Evolutionary conservation across 441 rosid genomes (phyloP).

Genomic region (Euphorbia schlechtendalii): DNA sequence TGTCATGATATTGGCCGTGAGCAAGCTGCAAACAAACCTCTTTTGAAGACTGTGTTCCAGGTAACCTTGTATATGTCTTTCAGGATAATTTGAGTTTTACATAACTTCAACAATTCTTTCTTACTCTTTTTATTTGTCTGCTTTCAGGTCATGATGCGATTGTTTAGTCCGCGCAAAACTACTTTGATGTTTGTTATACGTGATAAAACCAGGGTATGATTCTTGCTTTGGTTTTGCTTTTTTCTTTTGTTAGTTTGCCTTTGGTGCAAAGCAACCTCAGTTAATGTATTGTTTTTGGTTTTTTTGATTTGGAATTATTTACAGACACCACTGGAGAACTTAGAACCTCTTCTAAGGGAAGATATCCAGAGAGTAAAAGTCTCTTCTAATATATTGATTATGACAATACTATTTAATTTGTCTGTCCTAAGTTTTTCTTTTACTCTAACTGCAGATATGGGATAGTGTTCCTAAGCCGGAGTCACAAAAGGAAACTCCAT

Average conservation of each 20-base stretch:
- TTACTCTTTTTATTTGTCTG: slow-evolving; percentile 18
- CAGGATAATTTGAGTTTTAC: slow-evolving; percentile 13
- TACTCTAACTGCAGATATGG: slow-evolving; percentile 74
- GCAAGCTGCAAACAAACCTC: slow-evolving; percentile 98
- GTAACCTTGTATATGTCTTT: slow-evolving; percentile 26
- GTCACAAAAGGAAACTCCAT: slow-evolving; percentile 84
- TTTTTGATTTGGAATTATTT: slow-evolving; percentile 21
- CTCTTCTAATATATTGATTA: slow-evolving; percentile 7
- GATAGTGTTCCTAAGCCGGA: slow-evolving; percentile 92
- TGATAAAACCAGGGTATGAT: slow-evolving; percentile 89
- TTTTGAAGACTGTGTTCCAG: slow-evolving; percentile 97
- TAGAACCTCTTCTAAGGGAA: slow-evolving; percentile 93
- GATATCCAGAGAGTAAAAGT: slow-evolving; percentile 85
- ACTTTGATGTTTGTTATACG: slow-evolving; percentile 95
- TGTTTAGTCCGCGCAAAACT: slow-evolving; percentile 98
- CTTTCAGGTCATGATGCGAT: slow-evolving; percentile 95
- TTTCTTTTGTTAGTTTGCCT: neutral
- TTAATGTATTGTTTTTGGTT: slow-evolving; percentile 3
- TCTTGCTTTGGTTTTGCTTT: slow-evolving; percentile 14
- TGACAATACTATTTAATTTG: slow-evolving; percentile 10
- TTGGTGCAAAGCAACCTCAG: neutral
- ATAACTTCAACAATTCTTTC: slow-evolving; percentile 12
- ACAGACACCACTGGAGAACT: slow-evolving; percentile 93
- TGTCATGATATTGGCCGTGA: slow-evolving; percentile 98
- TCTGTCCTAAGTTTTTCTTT: slow-evolving; percentile 11